phyloP scores from a whole-genome alignment of 768 basidiomycete species.

The Kwoniella shandongensis region DNA sequence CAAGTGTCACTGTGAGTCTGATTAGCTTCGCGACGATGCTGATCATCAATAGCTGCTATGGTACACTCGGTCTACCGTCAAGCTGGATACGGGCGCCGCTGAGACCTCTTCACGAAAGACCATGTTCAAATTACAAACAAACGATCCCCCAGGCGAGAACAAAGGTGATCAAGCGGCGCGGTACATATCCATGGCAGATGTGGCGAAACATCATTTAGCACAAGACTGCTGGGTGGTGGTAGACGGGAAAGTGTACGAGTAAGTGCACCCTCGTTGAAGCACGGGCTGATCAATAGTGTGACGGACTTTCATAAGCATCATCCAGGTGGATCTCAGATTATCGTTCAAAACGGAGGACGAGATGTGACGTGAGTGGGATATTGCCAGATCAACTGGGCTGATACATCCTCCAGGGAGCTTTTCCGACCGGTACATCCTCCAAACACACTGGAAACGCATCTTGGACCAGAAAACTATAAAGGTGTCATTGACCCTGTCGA shows the following conservation, averaged over 20 bases:
- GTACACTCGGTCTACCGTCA: too few relatives aligned
- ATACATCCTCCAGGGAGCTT: slow-evolving; percentile 23
- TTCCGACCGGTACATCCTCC: slow-evolving; percentile 49
- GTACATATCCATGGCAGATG: slow-evolving; percentile 29
- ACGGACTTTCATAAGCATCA: slow-evolving; percentile 43
- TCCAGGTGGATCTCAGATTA: slow-evolving; percentile 49
- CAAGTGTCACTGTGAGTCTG: too few relatives aligned
- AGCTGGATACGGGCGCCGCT: too few relatives aligned
- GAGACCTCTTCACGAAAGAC: too few relatives aligned
- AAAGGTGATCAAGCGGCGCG: too few relatives aligned
- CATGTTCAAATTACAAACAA: too few relatives aligned
- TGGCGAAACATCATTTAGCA: slow-evolving; percentile 42
- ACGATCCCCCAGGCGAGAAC: too few relatives aligned
- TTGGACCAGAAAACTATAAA: slow-evolving; percentile 36
- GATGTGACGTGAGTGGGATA: slow-evolving; percentile 47
- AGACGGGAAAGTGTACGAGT: slow-evolving; percentile 51
- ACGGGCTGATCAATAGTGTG: slow-evolving; percentile 26
- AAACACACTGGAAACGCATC: slow-evolving; percentile 42
- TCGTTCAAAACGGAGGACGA: slow-evolving; percentile 45
- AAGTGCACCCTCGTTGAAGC: slow-evolving; percentile 10
- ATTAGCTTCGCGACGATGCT: too few relatives aligned
- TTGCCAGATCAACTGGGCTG: not conserved
- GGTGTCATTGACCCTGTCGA: slow-evolving; percentile 41
- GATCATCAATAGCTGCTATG: too few relatives aligned
- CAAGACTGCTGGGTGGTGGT: slow-evolving; percentile 51